Evolutionary conservation across 345 rosid genomes (phyloP).

Genomic region (Chamaenerion angustifolium): DNA sequence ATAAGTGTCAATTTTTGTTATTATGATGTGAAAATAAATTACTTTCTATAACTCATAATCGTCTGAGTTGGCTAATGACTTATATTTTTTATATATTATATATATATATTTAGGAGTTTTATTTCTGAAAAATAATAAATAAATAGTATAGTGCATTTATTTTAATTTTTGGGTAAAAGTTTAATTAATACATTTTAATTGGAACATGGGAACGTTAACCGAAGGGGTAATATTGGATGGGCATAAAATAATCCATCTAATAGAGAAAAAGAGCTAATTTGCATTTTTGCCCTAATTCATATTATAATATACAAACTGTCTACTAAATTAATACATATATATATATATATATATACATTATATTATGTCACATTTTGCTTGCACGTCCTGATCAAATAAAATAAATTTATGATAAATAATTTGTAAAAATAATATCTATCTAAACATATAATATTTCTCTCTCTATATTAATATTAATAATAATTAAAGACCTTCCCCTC

Average conservation of each 20-base stretch:
- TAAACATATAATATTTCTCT: not conserved
- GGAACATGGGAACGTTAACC: not conserved
- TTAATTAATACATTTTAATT: no score
- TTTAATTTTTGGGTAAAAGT: no score
- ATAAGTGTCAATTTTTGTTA: no score
- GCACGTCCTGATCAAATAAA: constrained; percentile 35
- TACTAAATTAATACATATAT: no score
- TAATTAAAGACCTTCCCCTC: not conserved
- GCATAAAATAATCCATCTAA: constrained; percentile 5
- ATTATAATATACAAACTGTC: not conserved
- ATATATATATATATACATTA: not conserved
- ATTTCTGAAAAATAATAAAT: no score
- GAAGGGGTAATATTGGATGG: constrained; percentile 1
- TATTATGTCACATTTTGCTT: constrained; percentile 34
- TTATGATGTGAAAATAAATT: no score
- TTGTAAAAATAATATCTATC: not conserved
- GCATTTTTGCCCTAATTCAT: constrained; percentile 10
- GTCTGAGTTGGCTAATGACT: no score
- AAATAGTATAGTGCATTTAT: no score
- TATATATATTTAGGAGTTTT: no score
- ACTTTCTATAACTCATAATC: no score
- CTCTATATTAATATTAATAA: not conserved
- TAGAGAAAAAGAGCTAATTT: constrained; percentile 8
- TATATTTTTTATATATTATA: not conserved
- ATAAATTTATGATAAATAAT: constrained; percentile 7